Evolutionary conservation across 2,329 filamentous ascomycete genomes (phyloP), one percentile per base, ranked within the genome.

Genomic region (Phaeophleospora eucalypticola): DNA sequence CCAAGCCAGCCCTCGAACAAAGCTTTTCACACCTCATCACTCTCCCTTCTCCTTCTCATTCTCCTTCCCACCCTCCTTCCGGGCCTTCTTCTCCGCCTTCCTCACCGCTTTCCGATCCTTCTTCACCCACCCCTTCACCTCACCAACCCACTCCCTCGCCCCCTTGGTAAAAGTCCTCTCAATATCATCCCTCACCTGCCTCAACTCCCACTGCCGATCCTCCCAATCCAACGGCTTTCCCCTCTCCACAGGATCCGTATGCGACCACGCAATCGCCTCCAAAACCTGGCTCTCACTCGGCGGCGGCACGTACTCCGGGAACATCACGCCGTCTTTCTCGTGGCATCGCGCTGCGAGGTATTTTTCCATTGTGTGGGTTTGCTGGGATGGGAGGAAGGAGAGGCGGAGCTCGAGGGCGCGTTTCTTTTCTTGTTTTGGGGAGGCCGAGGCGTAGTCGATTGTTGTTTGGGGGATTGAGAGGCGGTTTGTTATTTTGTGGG

Each of bases 291-390:
- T 65, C 51, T 72, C 70, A 1, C 64, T 67, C 2, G 67, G 68
- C 3, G 61, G 49, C 8, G 60, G 51, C 7, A 56, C 59, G 17
- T 54, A 54, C 10, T 50, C 43, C 0, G 64, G 62, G 41, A 72
- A 73, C 15, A 68, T 44, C 24, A 63, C 61, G 15, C 61, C 52
- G 17, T 69, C 62, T 4, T 57, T 54, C 45, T 68, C 61, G 45
- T 70, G 61, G 52, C 71, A 73, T 41, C 58, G 53, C 8, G 67
- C 60, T 1, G 65, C 64, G 15, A 74, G 64, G 43, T 72, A 73
- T 3, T 58, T 59, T 9, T 61, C 57, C 27, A 74, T 55, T 7
- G 68, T 48, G 15, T 67, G 64, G 14, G 72, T 58, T 3, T 66
- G 65, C 4, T 60, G 46, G 4, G 62, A 67, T 16, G 66, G 57